These are phyloP conservation scores for Fusarium coffeatum DNA, from an alignment of 2,329 filamentous ascomycete genomes.

Conservation along the genomic window DNA sequence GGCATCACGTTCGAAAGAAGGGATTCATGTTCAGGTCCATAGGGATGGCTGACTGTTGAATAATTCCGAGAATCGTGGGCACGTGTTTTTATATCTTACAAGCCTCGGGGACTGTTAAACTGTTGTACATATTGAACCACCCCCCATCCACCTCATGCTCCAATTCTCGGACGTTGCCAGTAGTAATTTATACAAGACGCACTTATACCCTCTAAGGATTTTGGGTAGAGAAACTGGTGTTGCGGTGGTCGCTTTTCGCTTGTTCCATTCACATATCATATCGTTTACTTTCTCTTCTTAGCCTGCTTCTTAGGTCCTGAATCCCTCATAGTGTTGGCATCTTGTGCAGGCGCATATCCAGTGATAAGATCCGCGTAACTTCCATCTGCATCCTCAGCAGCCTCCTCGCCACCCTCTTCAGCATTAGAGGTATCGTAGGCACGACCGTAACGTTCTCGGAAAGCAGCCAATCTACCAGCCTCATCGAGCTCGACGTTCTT, in stretches of 20 bases:
- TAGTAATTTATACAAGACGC: constrained; percentile 40
- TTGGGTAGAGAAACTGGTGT: not conserved
- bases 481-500: constrained; percentile 94
- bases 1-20: constrained; percentile 7
- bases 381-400: constrained; percentile 43
- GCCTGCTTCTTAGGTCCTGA: constrained; percentile 56
- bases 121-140: constrained; percentile 52
- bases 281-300: constrained; percentile 61
- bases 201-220: constrained; percentile 19
- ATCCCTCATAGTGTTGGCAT: constrained; percentile 51
- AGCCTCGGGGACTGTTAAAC: constrained; percentile 47
- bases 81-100: constrained; percentile 53
- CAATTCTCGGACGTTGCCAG: constrained; percentile 23
- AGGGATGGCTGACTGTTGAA: constrained; percentile 37
- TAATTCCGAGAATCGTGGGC: constrained; percentile 44
- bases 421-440: constrained; percentile 76
- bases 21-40: constrained; percentile 15
- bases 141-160: constrained; percentile 37
- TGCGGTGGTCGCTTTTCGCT: not conserved
- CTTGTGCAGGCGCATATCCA: constrained; percentile 58
- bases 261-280: constrained; percentile 5
- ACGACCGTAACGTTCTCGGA: constrained; percentile 84
- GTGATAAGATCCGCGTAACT: constrained; percentile 61
- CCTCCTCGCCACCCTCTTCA: constrained; percentile 45
- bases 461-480: constrained; percentile 87